Percentiles rank a stretch among this genome's conserved stretches.
Conservation (phyloP, 148 eudicot genomes). For the Pharnaceum exiguum region DNA sequence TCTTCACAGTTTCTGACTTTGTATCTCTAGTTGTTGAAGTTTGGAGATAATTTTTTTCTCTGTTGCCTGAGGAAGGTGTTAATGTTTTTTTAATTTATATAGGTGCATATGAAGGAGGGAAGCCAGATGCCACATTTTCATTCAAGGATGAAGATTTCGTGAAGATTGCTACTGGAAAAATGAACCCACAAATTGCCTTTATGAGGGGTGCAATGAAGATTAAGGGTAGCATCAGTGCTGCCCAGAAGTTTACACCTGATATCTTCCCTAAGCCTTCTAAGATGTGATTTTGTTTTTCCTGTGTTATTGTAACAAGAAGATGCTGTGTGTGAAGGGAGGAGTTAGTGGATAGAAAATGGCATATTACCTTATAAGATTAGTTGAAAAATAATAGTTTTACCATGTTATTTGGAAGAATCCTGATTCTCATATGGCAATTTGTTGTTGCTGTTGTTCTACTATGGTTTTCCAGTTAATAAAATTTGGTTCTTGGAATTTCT, state of each 20-base stretch:
- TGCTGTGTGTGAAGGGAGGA: not conserved
- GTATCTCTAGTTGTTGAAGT: not conserved
- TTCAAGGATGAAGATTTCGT: slow-evolving; percentile 83
- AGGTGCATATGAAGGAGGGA: slow-evolving; percentile 84
- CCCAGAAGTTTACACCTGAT: slow-evolving; percentile 91
- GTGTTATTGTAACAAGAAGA: not conserved
- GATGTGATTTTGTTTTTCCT: slow-evolving; percentile 44
- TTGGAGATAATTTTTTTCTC: not conserved
- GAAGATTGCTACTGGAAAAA: slow-evolving; percentile 84
- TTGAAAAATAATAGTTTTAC: not conserved
- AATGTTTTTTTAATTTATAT: not conserved
- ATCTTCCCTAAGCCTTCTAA: slow-evolving; percentile 96
- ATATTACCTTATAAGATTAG: slow-evolving; percentile 3
- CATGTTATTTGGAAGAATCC: slow-evolving; percentile 5
- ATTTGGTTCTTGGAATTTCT: not conserved
- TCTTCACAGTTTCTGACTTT: not conserved
- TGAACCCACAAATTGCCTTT: slow-evolving; percentile 98
- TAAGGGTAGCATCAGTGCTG: slow-evolving; percentile 89
- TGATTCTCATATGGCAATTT: slow-evolving; percentile 17
- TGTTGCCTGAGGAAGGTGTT: too few species aligned
- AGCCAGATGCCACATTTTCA: slow-evolving; percentile 90
- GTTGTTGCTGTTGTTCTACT: slow-evolving; percentile 2
- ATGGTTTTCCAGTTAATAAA: slow-evolving; percentile 3
- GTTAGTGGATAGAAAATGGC: not conserved
- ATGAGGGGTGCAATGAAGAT: slow-evolving; percentile 94